phyloP scores from a whole-genome alignment of 2,329 filamentous ascomycete genomes.

The Colletotrichum theobromicola region DNA sequence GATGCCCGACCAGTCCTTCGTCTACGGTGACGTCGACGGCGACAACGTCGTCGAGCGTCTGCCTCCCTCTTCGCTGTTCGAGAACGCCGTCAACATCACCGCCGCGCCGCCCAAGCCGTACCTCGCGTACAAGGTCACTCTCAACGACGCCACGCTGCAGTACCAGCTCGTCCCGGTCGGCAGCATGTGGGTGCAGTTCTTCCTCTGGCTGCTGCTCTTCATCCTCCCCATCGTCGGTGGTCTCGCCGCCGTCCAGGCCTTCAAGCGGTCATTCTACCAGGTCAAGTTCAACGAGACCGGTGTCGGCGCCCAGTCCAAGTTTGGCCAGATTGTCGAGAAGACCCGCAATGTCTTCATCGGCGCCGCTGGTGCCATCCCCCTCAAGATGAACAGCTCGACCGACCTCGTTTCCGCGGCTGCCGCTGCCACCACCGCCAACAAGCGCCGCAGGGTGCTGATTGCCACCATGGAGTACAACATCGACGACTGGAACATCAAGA shows the following conservation, averaged over 20 bases:
- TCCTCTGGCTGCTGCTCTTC: slow-evolving; percentile 57
- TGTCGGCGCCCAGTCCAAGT: slow-evolving; percentile 51
- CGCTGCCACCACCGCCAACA: slow-evolving; percentile 25
- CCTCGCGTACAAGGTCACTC: slow-evolving; percentile 56
- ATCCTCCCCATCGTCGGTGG: slow-evolving; percentile 57
- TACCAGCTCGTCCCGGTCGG: slow-evolving; percentile 59
- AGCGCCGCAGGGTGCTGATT: slow-evolving; percentile 65
- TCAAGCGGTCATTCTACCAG: slow-evolving; percentile 58
- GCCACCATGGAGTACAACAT: slow-evolving; percentile 78
- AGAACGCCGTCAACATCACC: slow-evolving; percentile 46
- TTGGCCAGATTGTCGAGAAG: slow-evolving; percentile 48
- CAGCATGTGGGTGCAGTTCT: slow-evolving; percentile 55
- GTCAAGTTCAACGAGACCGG: slow-evolving; percentile 41
- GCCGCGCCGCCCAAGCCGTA: slow-evolving; percentile 55
- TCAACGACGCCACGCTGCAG: slow-evolving; percentile 59
- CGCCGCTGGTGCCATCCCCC: slow-evolving; percentile 30
- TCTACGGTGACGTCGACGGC: slow-evolving; percentile 65
- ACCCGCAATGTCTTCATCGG: slow-evolving; percentile 30
- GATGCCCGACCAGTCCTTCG: slow-evolving; percentile 59
- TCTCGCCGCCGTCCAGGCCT: slow-evolving; percentile 54
- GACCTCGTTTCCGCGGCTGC: slow-evolving; percentile 25
- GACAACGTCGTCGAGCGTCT: slow-evolving; percentile 67
- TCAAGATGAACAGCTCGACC: slow-evolving; percentile 22
- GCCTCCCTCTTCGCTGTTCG: slow-evolving; percentile 61
- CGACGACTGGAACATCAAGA: slow-evolving; percentile 72